Evolutionary conservation across 2,329 filamentous ascomycete genomes (phyloP), one percentile per base, ranked within the genome.

Genomic region (Pyrenochaeta sp.): DNA sequence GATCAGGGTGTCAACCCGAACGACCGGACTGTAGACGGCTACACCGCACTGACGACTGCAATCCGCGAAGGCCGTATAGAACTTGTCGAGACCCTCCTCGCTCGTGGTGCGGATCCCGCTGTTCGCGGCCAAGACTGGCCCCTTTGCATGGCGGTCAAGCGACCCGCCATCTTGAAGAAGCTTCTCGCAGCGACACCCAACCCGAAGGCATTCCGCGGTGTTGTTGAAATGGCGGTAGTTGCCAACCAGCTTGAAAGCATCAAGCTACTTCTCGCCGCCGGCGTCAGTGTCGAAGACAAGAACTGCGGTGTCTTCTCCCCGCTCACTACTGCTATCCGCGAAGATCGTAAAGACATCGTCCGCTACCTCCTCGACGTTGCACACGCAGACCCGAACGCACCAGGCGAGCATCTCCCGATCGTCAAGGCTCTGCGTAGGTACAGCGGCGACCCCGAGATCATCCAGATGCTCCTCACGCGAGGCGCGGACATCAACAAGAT

Each of bases 221-320:
- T 90, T 0, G 81, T 91, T 72, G 88, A 90, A 68, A 85, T 87
- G 81, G 88, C 88, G 1, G 88, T 90, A 7, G 82, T 85, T 0
- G 88, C 88, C 19, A 84, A 89, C 72, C 83, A 90, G 73, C 81
- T 91, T 13, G 87, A 90, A 58, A 88, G 85, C 36, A 82, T 91
- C 75, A 89, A 89, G 76, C 77, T 90, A 45, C 82, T 91, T 34
- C 80, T 91, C 15, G 81, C 79, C 15, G 86, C 88, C 0, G 89
- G 89, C 13, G 85, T 90, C 19, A 88, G 83, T 40, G 87, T 90
- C 53, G 88, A 91, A 72, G 89, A 90, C 77, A 88, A 88, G 77
- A 91, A 89, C 69, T 88, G 88, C 22, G 89, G 89, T 52, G 89
- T 91, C 48, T 91, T 91, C 78, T 90, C 87, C 0, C 86, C 88